Base-by-base conservation (phyloP, 2,329 filamentous ascomycete genomes). In the Colletotrichum sublineola region DNA sequence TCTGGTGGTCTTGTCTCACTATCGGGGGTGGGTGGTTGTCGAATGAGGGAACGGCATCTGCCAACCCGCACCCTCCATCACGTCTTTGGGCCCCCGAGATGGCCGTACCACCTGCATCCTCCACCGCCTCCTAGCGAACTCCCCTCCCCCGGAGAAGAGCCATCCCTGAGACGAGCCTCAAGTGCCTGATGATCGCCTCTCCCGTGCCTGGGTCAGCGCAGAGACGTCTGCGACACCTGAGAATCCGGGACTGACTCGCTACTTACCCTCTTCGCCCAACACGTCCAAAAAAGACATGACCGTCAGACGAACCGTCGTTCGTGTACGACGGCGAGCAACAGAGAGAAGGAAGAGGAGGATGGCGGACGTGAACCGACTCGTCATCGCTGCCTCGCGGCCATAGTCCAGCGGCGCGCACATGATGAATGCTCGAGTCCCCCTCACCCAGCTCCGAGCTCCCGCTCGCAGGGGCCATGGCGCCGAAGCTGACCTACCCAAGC, bases 1-100 rank as follows among this genome's bases (percentile, higher is more conserved):
- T 66, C 61, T 66, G 70, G 73, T 58, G 44, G 44, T 52, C 56
- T 60, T 74, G 73, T 74, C 69, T 74, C 73, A 74, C 65, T 20
- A 40, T 67, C 38, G 63, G 40, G 58, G 46, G 58, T 68, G 31
- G 53, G 44, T 15, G 29, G 46, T 42, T 42, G 57, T 58, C 69
- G 62, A 73, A 73, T 68, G 73, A 69, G 66, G 55, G 61, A 65
- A 72, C 69, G 60, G 38, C 62, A 65, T 72, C 66, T 74, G 65
- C 53, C 56, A 44, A 61, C 31, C 71, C 62, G 67, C 58, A 62
- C 71, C 68, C 60, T 72, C 68, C 58, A 72, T 57, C 64, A 52
- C 44, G 36, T 64, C 60, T 31, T 50, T 72, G 60, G 69, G 66
- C 40, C 66, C 40, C 65, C 31, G 55, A 72, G 55, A 60, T 64